Percentiles rank a stretch among this genome's conserved stretches.
These are phyloP conservation scores for Fusarium nematophilum DNA, from an alignment of 2,329 filamentous ascomycete genomes.

Conservation along the genomic window DNA sequence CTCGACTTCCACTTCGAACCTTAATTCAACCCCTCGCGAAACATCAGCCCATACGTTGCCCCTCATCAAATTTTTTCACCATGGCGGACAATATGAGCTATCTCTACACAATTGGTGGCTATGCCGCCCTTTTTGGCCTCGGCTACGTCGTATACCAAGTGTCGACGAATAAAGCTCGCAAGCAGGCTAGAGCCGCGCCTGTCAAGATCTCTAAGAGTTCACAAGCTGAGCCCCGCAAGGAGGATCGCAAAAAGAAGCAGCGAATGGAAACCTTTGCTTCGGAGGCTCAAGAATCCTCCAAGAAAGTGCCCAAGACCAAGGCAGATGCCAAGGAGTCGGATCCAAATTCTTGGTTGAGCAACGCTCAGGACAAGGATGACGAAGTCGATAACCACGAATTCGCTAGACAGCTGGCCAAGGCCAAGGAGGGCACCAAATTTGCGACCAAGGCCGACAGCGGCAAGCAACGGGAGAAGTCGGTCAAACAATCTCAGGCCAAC, in stretches of 20 bases:
- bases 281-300: conserved; percentile 49
- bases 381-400: conserved; percentile 79
- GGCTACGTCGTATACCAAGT: conserved; percentile 51
- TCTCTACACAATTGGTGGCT: conserved; percentile 52
- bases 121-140: conserved; percentile 51
- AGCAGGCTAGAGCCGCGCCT: conserved; percentile 42
- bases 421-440: conserved; percentile 76
- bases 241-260: conserved; percentile 60
- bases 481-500: conserved; percentile 75
- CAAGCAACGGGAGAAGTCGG: conserved; percentile 75
- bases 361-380: conserved; percentile 54
- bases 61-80: conserved; percentile 21
- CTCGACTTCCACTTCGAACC: conserved; percentile 18
- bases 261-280: conserved; percentile 55
- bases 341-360: conserved; percentile 45
- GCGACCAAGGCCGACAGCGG: conserved; percentile 63
- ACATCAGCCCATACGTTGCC: conserved; percentile 13
- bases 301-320: conserved; percentile 56
- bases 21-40: conserved; percentile 25
- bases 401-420: conserved; percentile 76
- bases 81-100: conserved; percentile 52
- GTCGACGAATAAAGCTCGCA: conserved; percentile 50
- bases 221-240: conserved; percentile 51
- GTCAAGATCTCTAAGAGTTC: conserved; percentile 46
- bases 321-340: conserved; percentile 40